Base-by-base conservation (phyloP, 2,329 filamentous ascomycete species). In the Rhynchosporium graminicola region DNA sequence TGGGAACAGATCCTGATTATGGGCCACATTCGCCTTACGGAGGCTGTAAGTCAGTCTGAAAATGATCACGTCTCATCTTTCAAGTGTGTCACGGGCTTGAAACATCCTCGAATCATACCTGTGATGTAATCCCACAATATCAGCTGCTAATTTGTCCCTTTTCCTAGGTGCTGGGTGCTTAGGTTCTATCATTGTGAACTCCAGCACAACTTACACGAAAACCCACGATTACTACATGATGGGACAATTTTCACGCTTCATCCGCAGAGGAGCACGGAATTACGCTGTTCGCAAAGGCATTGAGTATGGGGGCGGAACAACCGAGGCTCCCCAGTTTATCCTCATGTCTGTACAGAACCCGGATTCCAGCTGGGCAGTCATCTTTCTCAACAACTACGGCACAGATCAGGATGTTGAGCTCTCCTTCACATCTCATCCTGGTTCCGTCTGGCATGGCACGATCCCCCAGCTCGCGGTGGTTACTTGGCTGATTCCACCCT, bases 171-270 rank as follows among this genome's bases (percentile, higher is more conserved):
- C 45, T 13, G 48, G 26, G 12, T 52, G 48, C 33, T 12, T 52
- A 29, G 48, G 48, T 2, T 52, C 48, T 12, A 52, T 52, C 48
- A 31, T 52, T 13, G 48, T 52, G 15, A 52, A 52, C 48, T 52
- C 48, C 48, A 52, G 48, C 48, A 52, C 48, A 36, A 52, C 20
- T 29, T 52, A 52, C 9, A 52, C 29, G 26, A 52, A 52, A 31
- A 52, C 48, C 28, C 48, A 52, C 28, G 48, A 52, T n/a, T 52
- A 52, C 15, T 52, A 52, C 48, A 52, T 52, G 48, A 52, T 52
- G 48, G 48, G 48, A 15, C 48, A 52, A 15, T 52, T 52, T 29
- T 52, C 48, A 31, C 48, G 48, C 48, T 52, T 52, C 28, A 9
- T 52, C 28, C 48, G 48, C 4, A 28, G 48, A 15, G 48, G 48